Evolutionary conservation across 2,329 filamentous ascomycete genomes (phyloP), one percentile per base, ranked within the genome.

Genomic region (Pseudohalonectria lignicola): DNA sequence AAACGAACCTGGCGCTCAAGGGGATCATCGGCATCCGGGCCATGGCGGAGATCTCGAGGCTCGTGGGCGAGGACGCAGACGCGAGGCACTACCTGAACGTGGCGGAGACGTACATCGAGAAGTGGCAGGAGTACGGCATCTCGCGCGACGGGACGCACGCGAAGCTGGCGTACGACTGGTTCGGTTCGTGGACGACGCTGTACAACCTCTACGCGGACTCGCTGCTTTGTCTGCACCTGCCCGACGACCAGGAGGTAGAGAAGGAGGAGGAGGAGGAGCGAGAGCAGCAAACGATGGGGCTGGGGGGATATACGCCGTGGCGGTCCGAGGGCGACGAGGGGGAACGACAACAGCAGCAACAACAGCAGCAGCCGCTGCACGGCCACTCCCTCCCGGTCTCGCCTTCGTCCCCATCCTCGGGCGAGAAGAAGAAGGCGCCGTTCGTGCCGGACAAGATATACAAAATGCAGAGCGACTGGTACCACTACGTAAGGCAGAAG

Each of bases 381-480:
- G 53, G 41, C 31, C n/a, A n/a, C n/a, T n/a, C n/a, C n/a, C n/a
- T n/a, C n/a, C n/a, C n/a, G n/a, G n/a, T n/a, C n/a, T n/a, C n/a
- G n/a, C n/a, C n/a, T n/a, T n/a, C n/a, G n/a, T n/a, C n/a, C n/a
- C n/a, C n/a, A n/a, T 36, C 15, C 38, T 46, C 17, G 36, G 53
- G 4, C 37, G 38, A 11, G 40, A 33, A 11, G 37, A 40, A 16
- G 39, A 16, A 53, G n/a, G n/a, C 35, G 10, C 51, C 51, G 31
- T 86, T 92, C 57, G 79, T 94, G 36, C 81, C 84, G 2, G 71
- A 80, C 45, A 69, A 71, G 49, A 72, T 93, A 48, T 94, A 94
- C 66, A 74, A 76, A 48, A 76, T 79, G 45, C 84, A 93, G 54
- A 87, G 81, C 34, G 68, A 79, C 41, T 93, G 83, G 84, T 94